phyloP scores from a whole-genome alignment of 768 basidiomycete species.

The Russula compacta region DNA sequence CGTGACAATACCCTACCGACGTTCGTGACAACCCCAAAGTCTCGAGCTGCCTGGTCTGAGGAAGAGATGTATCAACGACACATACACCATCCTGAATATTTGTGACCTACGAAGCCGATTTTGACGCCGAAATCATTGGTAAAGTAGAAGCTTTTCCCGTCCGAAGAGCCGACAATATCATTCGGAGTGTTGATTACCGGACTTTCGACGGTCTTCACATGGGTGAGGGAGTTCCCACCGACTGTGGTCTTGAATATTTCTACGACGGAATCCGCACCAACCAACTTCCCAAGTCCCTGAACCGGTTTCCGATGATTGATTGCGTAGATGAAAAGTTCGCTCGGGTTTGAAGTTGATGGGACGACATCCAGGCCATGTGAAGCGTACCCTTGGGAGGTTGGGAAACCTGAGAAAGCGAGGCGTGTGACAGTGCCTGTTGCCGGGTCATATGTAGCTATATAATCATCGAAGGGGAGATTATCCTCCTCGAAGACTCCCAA shows the following conservation, averaged over 20 bases:
- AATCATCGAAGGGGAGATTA: constrained; percentile 38
- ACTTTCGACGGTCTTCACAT: constrained; percentile 51
- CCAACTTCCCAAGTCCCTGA: constrained; percentile 28
- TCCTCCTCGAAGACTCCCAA: constrained; percentile 28
- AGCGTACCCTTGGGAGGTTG: constrained; percentile 36
- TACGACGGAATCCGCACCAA: constrained; percentile 64
- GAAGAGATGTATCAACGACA: background rate
- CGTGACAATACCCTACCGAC: constrained; percentile 58
- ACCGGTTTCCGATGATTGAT: constrained; percentile 59
- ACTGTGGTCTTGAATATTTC: constrained; percentile 56
- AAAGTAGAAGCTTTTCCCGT: constrained; percentile 58
- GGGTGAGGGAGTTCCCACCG: constrained; percentile 36
- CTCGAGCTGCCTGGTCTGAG: constrained; percentile 7
- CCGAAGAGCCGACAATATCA: constrained; percentile 56
- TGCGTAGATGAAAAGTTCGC: constrained; percentile 53
- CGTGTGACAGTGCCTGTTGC: constrained; percentile 35
- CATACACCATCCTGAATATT: background rate
- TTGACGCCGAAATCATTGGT: constrained; percentile 59
- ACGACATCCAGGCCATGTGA: constrained; percentile 66
- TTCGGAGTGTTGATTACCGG: constrained; percentile 56
- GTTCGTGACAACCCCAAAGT: constrained; percentile 22
- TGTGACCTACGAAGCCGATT: constrained; percentile 39
- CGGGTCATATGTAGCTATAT: constrained; percentile 53
- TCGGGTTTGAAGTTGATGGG: constrained; percentile 37
- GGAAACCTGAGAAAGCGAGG: constrained; percentile 29